Conservation (phyloP, 1,284 basidiomycete species). For the Tremellales sp. region DNA sequence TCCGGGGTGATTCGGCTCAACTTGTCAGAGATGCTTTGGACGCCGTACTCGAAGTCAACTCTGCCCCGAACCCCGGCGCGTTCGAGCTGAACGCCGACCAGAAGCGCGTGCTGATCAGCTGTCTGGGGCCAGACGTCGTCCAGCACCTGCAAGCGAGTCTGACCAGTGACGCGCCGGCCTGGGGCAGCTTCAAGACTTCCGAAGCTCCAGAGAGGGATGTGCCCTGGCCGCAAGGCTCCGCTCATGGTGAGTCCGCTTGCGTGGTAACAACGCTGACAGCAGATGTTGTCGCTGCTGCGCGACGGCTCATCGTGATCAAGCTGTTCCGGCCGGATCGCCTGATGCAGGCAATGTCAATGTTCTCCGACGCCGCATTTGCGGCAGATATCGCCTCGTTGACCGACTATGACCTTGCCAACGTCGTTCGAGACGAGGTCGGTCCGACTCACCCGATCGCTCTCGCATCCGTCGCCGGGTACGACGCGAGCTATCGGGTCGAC, state of each 20-base stretch:
- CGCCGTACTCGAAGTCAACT: slow-evolving; percentile 72
- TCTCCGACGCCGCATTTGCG: slow-evolving; percentile 39
- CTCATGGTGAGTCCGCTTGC: slow-evolving; percentile 22
- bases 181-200: slow-evolving; percentile 71
- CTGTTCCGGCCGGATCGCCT: slow-evolving; percentile 44
- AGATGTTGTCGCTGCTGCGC: slow-evolving; percentile 30
- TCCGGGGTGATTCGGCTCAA: slow-evolving; percentile 62
- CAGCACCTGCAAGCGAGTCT: slow-evolving; percentile 71
- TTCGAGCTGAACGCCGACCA: slow-evolving; percentile 27
- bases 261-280: slow-evolving; percentile 4
- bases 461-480: slow-evolving; percentile 91
- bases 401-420: slow-evolving; percentile 60
- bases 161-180: slow-evolving; percentile 61
- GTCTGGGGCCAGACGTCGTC: slow-evolving; percentile 48
- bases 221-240: slow-evolving; percentile 67
- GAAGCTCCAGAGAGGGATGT: slow-evolving; percentile 66
- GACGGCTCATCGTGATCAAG: slow-evolving; percentile 34
- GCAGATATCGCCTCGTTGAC: slow-evolving; percentile 32
- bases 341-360: slow-evolving; percentile 26
- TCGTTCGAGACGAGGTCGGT: slow-evolving; percentile 74
- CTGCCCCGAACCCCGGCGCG: slow-evolving; percentile 7
- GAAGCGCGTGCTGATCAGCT: slow-evolving; percentile 25
- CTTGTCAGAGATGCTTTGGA: slow-evolving; percentile 81
- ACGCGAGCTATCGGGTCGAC: slow-evolving; percentile 92
- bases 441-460: slow-evolving; percentile 80